Base-by-base conservation (phyloP, 177 flowering plant species). In the Vitis hybrid region DNA sequence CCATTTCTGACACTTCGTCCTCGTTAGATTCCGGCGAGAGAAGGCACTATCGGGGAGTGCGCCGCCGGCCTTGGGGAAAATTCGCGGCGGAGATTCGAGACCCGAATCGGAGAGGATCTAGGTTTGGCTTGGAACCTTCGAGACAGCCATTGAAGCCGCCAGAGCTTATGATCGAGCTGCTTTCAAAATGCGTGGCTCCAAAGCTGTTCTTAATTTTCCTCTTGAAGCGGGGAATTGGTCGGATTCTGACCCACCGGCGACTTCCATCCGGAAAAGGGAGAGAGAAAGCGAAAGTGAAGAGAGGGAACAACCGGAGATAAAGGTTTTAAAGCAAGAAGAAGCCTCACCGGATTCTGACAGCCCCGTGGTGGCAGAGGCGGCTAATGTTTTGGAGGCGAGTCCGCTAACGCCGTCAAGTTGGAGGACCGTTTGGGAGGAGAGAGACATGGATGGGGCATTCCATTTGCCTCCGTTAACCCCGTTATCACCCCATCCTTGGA, bases 121-220 rank as follows among this genome's bases (percentile, higher is more conserved):
- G 86, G 78, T 77, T 10, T 83, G 86, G 86, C 78, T 83, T 0
- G 86, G 86, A 10, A 83, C 86, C 0, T 83, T 62, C 26, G 86
- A 81, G 11, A 79, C 72, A 3, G 79, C 82, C 52, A 62, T 83
- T 12, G 81, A 83, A 51, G 86, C 86, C 3, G 86, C 86, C 7
- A 78, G 59, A 50, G 86, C 86, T 49, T 83, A 83, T 22, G 86
- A 83, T 19, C 51, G 62, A 6, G 86, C 86, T 3, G 86, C 86
- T 2, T 83, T 83, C 53, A 72, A 66, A 70, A 8, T 83, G 72
- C 72, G 84, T 11, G 86, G 86, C 16, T 76, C 75, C 71, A 83
- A 79, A 62, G 86, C 86, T 0, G 81, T 83, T n/a, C 55, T 83
- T 67, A 83, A 83, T 22, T 81, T 83, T 61, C 86, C 84, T n/a